Conservation (phyloP, 2,329 filamentous ascomycete genomes). For the Phaeosphaeriaceae sp. region DNA sequence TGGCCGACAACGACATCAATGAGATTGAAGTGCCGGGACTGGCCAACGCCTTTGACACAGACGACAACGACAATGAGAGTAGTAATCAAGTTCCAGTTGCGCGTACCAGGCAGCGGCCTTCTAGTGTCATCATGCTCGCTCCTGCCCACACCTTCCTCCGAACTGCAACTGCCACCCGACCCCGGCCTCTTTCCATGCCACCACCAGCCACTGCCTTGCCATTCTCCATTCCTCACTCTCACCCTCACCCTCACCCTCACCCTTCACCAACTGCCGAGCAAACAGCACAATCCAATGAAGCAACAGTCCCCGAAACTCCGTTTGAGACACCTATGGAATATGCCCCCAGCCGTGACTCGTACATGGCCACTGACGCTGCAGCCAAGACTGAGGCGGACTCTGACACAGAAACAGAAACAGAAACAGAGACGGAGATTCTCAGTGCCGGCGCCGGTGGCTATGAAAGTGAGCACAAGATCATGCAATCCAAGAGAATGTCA, state of each 20-base stretch:
- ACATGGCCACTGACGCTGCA: slow-evolving; percentile 18
- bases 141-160: slow-evolving; percentile 25
- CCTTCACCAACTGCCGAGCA: neutral
- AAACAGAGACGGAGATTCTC: slow-evolving; percentile 24
- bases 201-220: slow-evolving; percentile 22
- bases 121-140: slow-evolving; percentile 39
- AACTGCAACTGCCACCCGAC: slow-evolving; percentile 20
- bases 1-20: slow-evolving; percentile 70
- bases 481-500: slow-evolving; percentile 46
- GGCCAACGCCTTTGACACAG: slow-evolving; percentile 68
- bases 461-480: slow-evolving; percentile 35
- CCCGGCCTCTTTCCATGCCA: slow-evolving; percentile 42
- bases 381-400: slow-evolving; percentile 24
- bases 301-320: slow-evolving; percentile 15
- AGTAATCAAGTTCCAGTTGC: slow-evolving; percentile 35
- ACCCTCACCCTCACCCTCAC: slow-evolving; percentile 2
- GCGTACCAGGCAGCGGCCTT: slow-evolving; percentile 31
- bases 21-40: slow-evolving; percentile 83
- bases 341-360: slow-evolving; percentile 26
- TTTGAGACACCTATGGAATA: slow-evolving; percentile 35
- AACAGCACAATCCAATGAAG: neutral
- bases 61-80: slow-evolving; percentile 37
- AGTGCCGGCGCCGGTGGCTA: slow-evolving; percentile 27
- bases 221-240: slow-evolving; percentile 30
- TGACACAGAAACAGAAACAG: too few relatives aligned